Percentiles rank a stretch among this genome's conserved stretches.
Conservation (phyloP, 2,329 filamentous ascomycete genomes). For the Ustulina deusta region DNA sequence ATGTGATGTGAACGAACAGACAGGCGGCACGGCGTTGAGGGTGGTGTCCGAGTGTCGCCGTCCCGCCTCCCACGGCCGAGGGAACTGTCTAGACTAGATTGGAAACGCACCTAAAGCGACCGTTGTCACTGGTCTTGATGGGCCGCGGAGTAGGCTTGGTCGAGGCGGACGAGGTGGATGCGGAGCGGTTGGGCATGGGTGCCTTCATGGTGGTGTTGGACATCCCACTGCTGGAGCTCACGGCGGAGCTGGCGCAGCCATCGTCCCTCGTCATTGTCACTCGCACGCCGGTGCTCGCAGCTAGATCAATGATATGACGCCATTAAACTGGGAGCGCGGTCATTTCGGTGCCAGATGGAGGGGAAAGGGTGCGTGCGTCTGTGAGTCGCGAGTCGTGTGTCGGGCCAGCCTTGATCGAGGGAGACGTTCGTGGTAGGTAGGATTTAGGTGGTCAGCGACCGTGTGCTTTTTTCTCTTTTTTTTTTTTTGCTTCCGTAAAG, state of each 20-base stretch:
- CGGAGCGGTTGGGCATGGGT: constrained; percentile 51
- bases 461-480: not conserved
- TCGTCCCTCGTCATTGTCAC: constrained; percentile 76
- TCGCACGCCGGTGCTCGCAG: constrained; percentile 46
- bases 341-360: constrained; percentile 39
- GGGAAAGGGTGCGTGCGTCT: not conserved
- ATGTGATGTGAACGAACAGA: not conserved
- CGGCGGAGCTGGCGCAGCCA: constrained; percentile 74
- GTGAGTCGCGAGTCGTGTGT: constrained; percentile 12
- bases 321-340: constrained; percentile 44
- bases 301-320: constrained; percentile 46
- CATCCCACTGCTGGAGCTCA: constrained; percentile 75
- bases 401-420: constrained; percentile 21
- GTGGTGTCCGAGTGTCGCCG: not conserved
- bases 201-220: constrained; percentile 74
- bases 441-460: constrained; percentile 15
- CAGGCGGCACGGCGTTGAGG: not conserved
- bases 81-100: constrained; percentile 29
- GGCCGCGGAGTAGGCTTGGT: constrained; percentile 58
- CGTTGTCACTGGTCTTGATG: constrained; percentile 68
- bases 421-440: constrained; percentile 3
- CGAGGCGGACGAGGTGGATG: constrained; percentile 50
- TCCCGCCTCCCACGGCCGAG: not conserved
- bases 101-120: constrained; percentile 58
- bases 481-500: not conserved